Base-by-base conservation (phyloP, 257 asterid species). In the Cynanchum wilfordii region DNA sequence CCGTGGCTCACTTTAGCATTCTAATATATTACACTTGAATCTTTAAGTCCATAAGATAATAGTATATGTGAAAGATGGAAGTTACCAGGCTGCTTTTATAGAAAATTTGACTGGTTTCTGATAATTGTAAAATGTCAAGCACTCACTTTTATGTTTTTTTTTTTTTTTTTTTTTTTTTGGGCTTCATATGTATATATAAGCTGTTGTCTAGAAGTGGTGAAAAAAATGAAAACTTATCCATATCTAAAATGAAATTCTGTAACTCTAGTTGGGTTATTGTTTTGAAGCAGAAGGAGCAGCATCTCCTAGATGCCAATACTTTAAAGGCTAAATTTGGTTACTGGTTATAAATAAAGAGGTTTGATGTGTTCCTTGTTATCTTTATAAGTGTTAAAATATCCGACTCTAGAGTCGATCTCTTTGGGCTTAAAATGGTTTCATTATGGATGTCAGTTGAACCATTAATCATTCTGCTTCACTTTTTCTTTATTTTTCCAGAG, bases 401-500 rank as follows among this genome's bases (percentile, higher is more conserved):
- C n/a, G n/a, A n/a, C 36, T 24, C 33, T 60, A 36, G 20, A n/a
- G 38, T 1, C 36, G 24, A 4, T 38, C 15, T 36, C 49, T 8
- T 36, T 19, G 25, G 7, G 25, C 12, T 63, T 2, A 9, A 7
- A 63, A 33, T 63, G 44, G 44, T 24, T 33, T 33, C 10, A 9
- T 63, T 20, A 29, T 16, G 42, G 44, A 11, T 60, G 16, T 10
- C 27, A 10, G 4, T 25, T 42, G 38, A 17, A 20, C 9, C 40
- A 10, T 38, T n/a, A 70, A 52, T 30, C 56, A 54, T 54, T 29
- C 63, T 42, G 27, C 22, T 47, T 3, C 2, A 36, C 7, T 1
- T 19, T 25, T 29, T 8, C 27, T 3, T 17, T 16, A 8, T 40
- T 42, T 42, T 73, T 73, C 58, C 91, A 93, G 97, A 81, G 97